These are phyloP conservation scores for Pseudocercospora fuligena DNA, from an alignment of 2,329 filamentous ascomycete genomes.

Conservation along the genomic window DNA sequence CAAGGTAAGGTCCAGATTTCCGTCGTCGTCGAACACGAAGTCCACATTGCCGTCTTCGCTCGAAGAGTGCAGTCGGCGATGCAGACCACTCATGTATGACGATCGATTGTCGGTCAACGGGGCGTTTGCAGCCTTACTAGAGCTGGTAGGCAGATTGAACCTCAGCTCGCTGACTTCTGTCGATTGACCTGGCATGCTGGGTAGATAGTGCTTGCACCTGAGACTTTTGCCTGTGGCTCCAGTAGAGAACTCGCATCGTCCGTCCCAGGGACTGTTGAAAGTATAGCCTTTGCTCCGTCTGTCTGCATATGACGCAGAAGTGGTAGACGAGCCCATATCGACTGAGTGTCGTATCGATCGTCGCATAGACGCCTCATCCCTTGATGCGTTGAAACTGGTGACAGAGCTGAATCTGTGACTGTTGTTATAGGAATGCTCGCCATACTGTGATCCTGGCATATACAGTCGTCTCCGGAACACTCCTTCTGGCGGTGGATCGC, in stretches of 20 bases:
- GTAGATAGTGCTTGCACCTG: conserved; percentile 38
- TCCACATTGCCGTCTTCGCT: conserved; percentile 26
- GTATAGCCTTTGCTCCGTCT: conserved; percentile 69
- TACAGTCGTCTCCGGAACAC: conserved; percentile 53
- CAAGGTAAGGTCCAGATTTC: conserved; percentile 71
- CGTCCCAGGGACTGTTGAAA: conserved; percentile 86
- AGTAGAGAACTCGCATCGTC: conserved; percentile 82
- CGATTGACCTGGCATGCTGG: conserved; percentile 42
- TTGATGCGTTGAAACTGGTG: conserved; percentile 4
- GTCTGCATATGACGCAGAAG: conserved; percentile 34
- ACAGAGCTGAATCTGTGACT: conserved; percentile 25
- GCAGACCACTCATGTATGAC: conserved; percentile 30
- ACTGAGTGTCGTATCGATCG: conserved; percentile 25
- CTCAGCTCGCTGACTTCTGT: conserved; percentile 78
- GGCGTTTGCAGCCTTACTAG: conserved; percentile 33
- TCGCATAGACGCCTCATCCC: conserved; percentile 20
- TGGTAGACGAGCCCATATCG: conserved; percentile 14
- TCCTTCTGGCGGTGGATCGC: conserved; percentile 37
- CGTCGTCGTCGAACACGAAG: conserved; percentile 40
- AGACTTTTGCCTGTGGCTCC: conserved; percentile 69
- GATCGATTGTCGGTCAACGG: conserved; percentile 38
- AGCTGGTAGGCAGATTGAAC: conserved; percentile 77
- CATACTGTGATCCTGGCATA: conserved; percentile 52
- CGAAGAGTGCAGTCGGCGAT: conserved; percentile 17
- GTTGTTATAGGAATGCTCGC: conserved; percentile 48